Conservation (phyloP, 768 basidiomycete species). For the Scleroderma bovista region DNA sequence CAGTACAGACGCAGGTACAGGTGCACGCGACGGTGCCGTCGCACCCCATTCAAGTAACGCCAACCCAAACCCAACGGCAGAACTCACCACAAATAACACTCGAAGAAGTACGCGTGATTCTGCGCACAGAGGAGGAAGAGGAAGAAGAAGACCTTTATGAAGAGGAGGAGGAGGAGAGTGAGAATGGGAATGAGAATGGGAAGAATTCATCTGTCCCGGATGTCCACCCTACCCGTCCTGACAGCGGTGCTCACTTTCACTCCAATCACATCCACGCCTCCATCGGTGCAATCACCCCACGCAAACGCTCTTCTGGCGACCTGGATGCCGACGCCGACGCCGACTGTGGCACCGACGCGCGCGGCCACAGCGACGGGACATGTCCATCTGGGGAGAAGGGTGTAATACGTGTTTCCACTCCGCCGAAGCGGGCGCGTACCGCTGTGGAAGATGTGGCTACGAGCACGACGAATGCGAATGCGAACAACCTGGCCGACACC, state of each 20-base stretch:
- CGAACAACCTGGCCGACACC: no score
- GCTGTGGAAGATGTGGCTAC: constrained; percentile 3
- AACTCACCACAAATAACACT: constrained; percentile 18
- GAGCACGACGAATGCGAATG: no score
- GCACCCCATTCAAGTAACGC: no score
- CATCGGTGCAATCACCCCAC: constrained; percentile 16
- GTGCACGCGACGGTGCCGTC: not conserved
- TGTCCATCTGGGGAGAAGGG: not conserved
- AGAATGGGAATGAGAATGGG: constrained; percentile 1
- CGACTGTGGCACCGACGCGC: not conserved
- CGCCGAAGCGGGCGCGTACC: constrained; percentile 37
- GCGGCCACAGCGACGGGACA: no score
- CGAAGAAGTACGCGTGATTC: constrained; percentile 18
- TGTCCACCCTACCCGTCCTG: no score
- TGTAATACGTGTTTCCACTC: constrained; percentile 24
- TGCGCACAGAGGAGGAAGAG: constrained; percentile 27
- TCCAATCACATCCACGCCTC: constrained; percentile 8
- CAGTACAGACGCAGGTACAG: constrained; percentile 1
- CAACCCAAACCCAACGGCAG: constrained; percentile 3
- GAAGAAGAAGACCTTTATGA: constrained; percentile 19
- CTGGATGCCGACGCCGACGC: constrained; percentile 24
- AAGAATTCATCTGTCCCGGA: no score
- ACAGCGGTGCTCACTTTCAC: constrained; percentile 2
- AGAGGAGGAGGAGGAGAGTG: constrained; percentile 31
- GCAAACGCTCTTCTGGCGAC: constrained; percentile 35